These are phyloP conservation scores for Magnusiomyces ingens DNA, from an alignment of 1,139 yeast species.

Conservation along the genomic window DNA sequence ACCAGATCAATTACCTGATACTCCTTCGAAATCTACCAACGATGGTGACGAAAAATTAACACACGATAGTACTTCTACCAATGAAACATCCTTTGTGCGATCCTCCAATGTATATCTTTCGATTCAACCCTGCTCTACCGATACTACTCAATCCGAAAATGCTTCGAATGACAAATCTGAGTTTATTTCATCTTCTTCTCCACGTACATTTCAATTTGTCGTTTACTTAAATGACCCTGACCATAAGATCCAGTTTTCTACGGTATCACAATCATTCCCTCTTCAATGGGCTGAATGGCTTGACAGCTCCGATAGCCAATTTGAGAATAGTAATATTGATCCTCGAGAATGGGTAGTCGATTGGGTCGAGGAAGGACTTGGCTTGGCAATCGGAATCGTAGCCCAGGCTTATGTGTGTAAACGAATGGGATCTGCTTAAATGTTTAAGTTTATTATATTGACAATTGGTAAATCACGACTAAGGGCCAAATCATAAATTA, in stretches of 20 bases:
- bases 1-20: conserved; percentile 25
- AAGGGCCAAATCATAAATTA: not conserved
- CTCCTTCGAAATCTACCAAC: conserved; percentile 12
- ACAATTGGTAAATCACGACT: too few relatives aligned
- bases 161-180: conserved; percentile 26
- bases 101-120: conserved; percentile 70
- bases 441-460: too few relatives aligned
- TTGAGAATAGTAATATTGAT: conserved; percentile 39
- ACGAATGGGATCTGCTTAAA: conserved; percentile 60
- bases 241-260: conserved; percentile 64
- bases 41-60: conserved; percentile 16
- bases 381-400: conserved; percentile 70
- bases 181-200: conserved; percentile 21
- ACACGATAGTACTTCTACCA: conserved; percentile 12
- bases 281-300: conserved; percentile 84
- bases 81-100: conserved; percentile 29
- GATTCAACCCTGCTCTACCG: conserved; percentile 51
- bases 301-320: conserved; percentile 34
- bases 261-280: conserved; percentile 88
- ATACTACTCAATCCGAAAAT: conserved; percentile 33
- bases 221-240: conserved; percentile 69
- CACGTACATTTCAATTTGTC: conserved; percentile 56
- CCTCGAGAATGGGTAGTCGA: conserved; percentile 94
- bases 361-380: conserved; percentile 83
- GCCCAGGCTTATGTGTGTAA: conserved; percentile 88